phyloP scores from a whole-genome alignment of 2,329 filamentous ascomycete genomes.

The Fusarium phyllophilum region DNA sequence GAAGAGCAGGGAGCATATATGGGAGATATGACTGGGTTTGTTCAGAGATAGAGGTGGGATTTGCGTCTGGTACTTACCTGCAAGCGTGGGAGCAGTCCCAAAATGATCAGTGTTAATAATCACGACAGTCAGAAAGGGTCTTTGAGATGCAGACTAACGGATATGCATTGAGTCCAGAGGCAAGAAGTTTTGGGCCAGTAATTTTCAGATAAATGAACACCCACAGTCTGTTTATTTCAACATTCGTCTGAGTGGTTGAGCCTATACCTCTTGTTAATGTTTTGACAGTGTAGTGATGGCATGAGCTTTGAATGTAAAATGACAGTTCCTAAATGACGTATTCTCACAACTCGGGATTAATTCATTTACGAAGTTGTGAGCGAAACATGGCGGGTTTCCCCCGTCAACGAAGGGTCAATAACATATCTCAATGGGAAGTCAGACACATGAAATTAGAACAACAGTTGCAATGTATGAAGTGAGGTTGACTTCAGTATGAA shows the following conservation, averaged over 20 bases:
- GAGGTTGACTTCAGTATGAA: conserved; percentile 8
- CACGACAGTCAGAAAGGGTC: conserved; percentile 26
- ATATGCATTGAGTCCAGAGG: conserved; percentile 37
- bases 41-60: conserved; percentile 36
- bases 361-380: neutral
- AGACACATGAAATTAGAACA: neutral
- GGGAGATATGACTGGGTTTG: neutral
- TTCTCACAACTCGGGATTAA: neutral
- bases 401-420: neutral
- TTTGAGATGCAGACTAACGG: conserved; percentile 37
- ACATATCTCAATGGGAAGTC: neutral
- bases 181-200: conserved; percentile 17
- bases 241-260: neutral
- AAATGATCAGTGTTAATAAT: conserved; percentile 8
- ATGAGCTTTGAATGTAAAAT: neutral
- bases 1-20: conserved; percentile 1
- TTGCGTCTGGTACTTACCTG: conserved; percentile 25
- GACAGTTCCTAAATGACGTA: neutral
- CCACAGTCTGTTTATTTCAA: neutral
- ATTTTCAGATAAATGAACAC: conserved; percentile 22
- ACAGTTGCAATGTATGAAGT: neutral
- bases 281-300: neutral
- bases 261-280: neutral
- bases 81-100: conserved; percentile 35
- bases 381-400: neutral